Base-by-base conservation (phyloP, 2,329 filamentous ascomycete species). In the Penicillium sp. region DNA sequence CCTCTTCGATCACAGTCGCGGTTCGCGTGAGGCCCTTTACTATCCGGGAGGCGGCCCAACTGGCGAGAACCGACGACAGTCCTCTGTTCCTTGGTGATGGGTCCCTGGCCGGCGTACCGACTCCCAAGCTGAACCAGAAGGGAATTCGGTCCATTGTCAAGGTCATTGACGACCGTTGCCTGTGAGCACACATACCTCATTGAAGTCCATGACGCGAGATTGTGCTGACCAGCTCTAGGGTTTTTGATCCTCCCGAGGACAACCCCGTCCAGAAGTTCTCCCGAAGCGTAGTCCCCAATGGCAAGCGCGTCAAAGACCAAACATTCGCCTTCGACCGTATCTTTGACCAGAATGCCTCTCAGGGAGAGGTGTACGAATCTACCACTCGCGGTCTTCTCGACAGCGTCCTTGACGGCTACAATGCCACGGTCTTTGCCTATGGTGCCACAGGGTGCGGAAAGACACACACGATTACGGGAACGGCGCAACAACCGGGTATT, bases 341-440 rank as follows among this genome's bases (percentile, higher is more conserved):
- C 64, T 98, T 99, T 77, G 95, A 99, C 82, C 93, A 98, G 60
- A 96, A 94, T 73, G 91, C 91, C 17, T 88, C 89, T 6, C 95
- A 99, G 72, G 89, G 86, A 59, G 95, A 99, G 72, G 91, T 99
- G 1, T 99, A 98, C 81, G 95, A 98, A 76, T 85, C 91, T 14
- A 98, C 95, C 0, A 96, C 94, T 1, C 90, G 89, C 75, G 86
- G 82, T 57, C 85, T 99, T n/a, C 85, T 99, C 62, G 94, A 98
- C 75, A 97, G 90, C 73, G 93, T 99, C 15, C 83, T 99, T 59
- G 93, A 99, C 67, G 95, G 95, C 66, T 99, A 97, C 83, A 99
- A 99, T 81, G 95, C 95, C 50, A 99, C 95, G 0, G 95, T 99
- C 4, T 99, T 99, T 75, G 95, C 95, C 52, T 99, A 99, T 76